Percentiles rank a stretch among this genome's conserved stretches.
These are phyloP conservation scores for Erysimum cheiranthoides DNA, from an alignment of 345 rosid genomes.

Conservation along the genomic window DNA sequence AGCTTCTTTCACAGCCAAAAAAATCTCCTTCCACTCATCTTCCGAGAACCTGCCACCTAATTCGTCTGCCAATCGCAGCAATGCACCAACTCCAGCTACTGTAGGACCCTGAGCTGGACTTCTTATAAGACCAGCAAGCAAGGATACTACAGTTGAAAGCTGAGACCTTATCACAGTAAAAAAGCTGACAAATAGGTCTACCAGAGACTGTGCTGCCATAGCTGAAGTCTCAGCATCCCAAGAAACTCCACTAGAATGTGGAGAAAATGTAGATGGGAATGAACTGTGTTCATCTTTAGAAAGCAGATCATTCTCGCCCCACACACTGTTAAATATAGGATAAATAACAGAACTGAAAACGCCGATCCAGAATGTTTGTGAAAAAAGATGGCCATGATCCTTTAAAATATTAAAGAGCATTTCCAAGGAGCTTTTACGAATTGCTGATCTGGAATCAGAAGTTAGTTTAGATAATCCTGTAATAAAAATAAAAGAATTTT, in stretches of 20 bases:
- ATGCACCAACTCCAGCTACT: conserved; percentile 72
- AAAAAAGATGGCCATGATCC: conserved; percentile 95
- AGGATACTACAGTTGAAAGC: conserved; percentile 62
- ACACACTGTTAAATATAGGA: conserved; percentile 63
- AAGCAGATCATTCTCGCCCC: conserved; percentile 53
- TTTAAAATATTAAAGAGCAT: conserved; percentile 92
- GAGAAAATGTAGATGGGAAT: conserved; percentile 47
- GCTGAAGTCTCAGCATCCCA: conserved; percentile 88
- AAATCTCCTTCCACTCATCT: conserved; percentile 75
- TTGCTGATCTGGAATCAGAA: conserved; percentile 79
- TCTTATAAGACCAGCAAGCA: conserved; percentile 72
- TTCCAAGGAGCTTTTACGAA: conserved; percentile 89
- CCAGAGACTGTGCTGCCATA: conserved; percentile 73
- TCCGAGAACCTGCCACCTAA: conserved; percentile 71
- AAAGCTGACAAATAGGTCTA: conserved; percentile 70
- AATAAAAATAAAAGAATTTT: conserved; percentile 36
- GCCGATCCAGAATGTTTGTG: conserved; percentile 69
- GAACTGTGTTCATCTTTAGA: conserved; percentile 54
- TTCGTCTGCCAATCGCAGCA: conserved; percentile 68
- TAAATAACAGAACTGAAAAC: conserved; percentile 65
- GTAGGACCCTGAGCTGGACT: conserved; percentile 85
- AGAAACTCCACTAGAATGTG: conserved; percentile 55
- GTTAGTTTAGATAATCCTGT: conserved; percentile 89
- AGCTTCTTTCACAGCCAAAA: conserved; percentile 73
- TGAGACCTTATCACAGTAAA: conserved; percentile 68